Conservation (phyloP, 495 filamentous ascomycete genomes). For the Neurospora sp. region DNA sequence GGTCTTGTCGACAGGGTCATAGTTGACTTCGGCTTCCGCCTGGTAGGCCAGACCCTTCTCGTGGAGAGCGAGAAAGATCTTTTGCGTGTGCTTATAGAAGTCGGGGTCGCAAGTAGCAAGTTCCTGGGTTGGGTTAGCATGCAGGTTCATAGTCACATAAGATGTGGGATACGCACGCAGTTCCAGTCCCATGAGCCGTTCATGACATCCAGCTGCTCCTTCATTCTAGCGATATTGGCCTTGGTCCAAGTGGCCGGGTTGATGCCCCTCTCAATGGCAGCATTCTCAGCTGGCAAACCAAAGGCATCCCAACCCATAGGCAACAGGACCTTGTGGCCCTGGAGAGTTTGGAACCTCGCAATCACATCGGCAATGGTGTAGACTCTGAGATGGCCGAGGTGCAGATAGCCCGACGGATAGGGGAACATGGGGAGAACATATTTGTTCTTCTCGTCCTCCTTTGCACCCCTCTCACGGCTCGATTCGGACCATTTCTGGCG, state of each 20-base stretch:
- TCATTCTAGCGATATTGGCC: slow-evolving; percentile 74
- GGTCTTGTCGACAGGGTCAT: slow-evolving; percentile 80
- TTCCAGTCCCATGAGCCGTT: slow-evolving; percentile 77
- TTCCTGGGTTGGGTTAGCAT: slow-evolving; percentile 44
- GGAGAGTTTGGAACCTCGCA: slow-evolving; percentile 65
- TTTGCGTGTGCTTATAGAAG: slow-evolving; percentile 85
- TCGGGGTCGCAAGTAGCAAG: slow-evolving; percentile 70
- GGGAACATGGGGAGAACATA: slow-evolving; percentile 91
- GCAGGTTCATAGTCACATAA: background rate
- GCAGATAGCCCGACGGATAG: slow-evolving; percentile 82
- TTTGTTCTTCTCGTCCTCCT: slow-evolving; percentile 33
- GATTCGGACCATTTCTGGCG: slow-evolving; percentile 32
- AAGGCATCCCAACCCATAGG: slow-evolving; percentile 96
- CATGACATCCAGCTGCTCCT: slow-evolving; percentile 65
- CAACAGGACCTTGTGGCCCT: slow-evolving; percentile 65
- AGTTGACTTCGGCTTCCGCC: slow-evolving; percentile 73
- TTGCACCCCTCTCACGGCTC: background rate
- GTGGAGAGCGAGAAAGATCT: slow-evolving; percentile 67
- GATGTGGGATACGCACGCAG: slow-evolving; percentile 43
- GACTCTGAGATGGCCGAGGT: slow-evolving; percentile 79
- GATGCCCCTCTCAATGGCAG: slow-evolving; percentile 77
- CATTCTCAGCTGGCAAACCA: slow-evolving; percentile 84
- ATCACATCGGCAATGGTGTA: slow-evolving; percentile 88
- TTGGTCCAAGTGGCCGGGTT: slow-evolving; percentile 71
- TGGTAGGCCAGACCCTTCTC: slow-evolving; percentile 69